Base-by-base conservation (phyloP, 768 basidiomycete species). In the Xerocomus spinulosus region DNA sequence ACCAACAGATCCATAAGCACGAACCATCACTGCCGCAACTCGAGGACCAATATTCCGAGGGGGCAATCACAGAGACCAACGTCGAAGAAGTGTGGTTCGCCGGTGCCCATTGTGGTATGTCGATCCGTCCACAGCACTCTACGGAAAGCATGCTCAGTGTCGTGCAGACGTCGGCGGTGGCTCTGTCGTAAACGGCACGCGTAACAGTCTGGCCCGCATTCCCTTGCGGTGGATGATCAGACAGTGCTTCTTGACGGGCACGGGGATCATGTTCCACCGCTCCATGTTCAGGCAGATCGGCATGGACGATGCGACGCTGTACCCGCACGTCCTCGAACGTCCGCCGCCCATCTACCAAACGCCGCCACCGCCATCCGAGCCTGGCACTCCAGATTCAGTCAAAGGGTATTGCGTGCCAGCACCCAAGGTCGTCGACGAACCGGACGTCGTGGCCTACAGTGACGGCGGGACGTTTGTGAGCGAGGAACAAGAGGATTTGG, bases 81-180 rank as follows among this genome's bases (percentile, higher is more conserved):
- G 79, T 87, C 4, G 73, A 79, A 39, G 87, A 91, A 54, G 88
- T 91, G 1, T 90, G 88, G 87, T 91, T 90, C 55, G 64, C 85
- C 4, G 87, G 87, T 0, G 79, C 76, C 55, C 87, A 89, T 53
- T 78, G 78, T 38, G 85, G 87, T 85, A 54, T 24, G 74, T 66
- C 21, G 25, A 5, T 25, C n/a, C 5, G 9, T 32, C 25, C 14
- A 14, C 20, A 21, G 9, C 37, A 23, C 17, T 18, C 3, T 18
- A 5, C 36, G 18, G 2, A 20, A 9, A 23, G 14, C 17, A 2
- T 41, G 40, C 46, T 48, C 26, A 38, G 23, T 32, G 13, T 37
- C 40, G 38, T 32, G n/a, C 42, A 87, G 86, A 89, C 54, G 76
- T 91, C 17, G 88, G 89, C 2, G 88, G 88, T 17, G 86, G 85